Conservation (phyloP, 768 basidiomycete species). For the Trametes punicea region DNA sequence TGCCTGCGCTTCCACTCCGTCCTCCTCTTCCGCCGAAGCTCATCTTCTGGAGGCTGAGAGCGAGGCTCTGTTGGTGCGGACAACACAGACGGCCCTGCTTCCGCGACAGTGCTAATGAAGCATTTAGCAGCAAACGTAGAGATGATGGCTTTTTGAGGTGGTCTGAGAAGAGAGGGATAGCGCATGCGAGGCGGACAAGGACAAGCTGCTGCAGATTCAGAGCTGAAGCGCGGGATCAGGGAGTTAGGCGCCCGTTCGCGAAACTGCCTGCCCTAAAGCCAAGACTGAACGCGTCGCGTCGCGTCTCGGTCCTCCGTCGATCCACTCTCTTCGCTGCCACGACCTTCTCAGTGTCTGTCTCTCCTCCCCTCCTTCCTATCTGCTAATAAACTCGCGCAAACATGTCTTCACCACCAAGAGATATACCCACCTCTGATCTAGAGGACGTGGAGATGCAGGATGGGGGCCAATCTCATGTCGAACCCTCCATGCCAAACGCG, state of each 20-base stretch:
- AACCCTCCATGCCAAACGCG: slow-evolving; percentile 27
- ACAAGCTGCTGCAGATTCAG: background rate
- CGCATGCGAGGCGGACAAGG: slow-evolving; percentile 1
- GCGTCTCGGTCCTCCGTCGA: background rate
- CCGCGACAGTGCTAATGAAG: background rate
- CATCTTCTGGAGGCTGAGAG: slow-evolving; percentile 12
- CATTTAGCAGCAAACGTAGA: background rate
- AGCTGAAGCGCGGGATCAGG: background rate
- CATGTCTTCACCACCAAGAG: slow-evolving; percentile 29
- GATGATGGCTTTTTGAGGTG: background rate
- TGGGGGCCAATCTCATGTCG: slow-evolving; percentile 7
- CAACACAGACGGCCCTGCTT: slow-evolving; percentile 1
- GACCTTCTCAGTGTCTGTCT: background rate
- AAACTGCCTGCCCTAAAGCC: slow-evolving; percentile 20
- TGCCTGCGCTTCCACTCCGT: slow-evolving; percentile 78
- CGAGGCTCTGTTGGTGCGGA: background rate
- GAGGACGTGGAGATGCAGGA: slow-evolving; percentile 31
- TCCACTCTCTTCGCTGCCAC: background rate
- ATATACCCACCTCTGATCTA: slow-evolving; percentile 30
- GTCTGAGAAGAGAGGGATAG: background rate
- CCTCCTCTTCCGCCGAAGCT: slow-evolving; percentile 43
- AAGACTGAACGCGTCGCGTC: slow-evolving; percentile 19
- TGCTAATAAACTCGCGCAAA: background rate
- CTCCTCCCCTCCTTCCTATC: background rate
- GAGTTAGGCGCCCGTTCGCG: slow-evolving; percentile 8